Evolutionary conservation across 2,329 filamentous ascomycete species (phyloP).

Genomic region (Epichloe amarillans): DNA sequence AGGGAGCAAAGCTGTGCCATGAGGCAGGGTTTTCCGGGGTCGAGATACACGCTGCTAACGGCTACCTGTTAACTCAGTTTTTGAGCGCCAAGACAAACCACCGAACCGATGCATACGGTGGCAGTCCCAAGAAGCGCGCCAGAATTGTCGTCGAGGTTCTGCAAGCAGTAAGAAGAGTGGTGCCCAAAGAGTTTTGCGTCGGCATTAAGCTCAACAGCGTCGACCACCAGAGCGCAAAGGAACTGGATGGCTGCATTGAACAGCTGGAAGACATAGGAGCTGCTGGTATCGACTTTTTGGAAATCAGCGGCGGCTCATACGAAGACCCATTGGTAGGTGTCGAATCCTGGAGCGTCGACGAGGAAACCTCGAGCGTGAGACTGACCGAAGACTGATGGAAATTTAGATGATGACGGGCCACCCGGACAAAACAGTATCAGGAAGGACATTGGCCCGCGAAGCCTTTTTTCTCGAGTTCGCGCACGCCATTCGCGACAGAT

Average conservation of each 20-base stretch:
- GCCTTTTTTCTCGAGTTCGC: constrained; percentile 59
- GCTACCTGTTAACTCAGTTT: constrained; percentile 45
- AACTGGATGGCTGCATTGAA: constrained; percentile 39
- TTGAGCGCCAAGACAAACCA: constrained; percentile 35
- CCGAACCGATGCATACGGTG: constrained; percentile 43
- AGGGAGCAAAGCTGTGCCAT: constrained; percentile 33
- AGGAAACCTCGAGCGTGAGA: neutral
- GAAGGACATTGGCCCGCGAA: constrained; percentile 38
- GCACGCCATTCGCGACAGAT: constrained; percentile 30
- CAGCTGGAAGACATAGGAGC: constrained; percentile 39
- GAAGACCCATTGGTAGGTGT: constrained; percentile 33
- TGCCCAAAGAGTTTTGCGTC: constrained; percentile 30
- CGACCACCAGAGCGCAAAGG: constrained; percentile 35
- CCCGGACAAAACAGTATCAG: neutral
- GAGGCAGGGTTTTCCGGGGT: constrained; percentile 33
- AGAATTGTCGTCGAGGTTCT: constrained; percentile 39
- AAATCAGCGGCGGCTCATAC: constrained; percentile 51
- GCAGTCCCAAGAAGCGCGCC: constrained; percentile 32
- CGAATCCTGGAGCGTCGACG: neutral
- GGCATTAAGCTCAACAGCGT: constrained; percentile 44
- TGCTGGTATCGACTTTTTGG: constrained; percentile 50
- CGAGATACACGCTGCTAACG: constrained; percentile 37
- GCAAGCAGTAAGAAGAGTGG: constrained; percentile 24
- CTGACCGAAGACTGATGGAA: neutral
- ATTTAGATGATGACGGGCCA: constrained; percentile 2